Conservation (phyloP, 345 rosid species). For the Brassica carinata region DNA sequence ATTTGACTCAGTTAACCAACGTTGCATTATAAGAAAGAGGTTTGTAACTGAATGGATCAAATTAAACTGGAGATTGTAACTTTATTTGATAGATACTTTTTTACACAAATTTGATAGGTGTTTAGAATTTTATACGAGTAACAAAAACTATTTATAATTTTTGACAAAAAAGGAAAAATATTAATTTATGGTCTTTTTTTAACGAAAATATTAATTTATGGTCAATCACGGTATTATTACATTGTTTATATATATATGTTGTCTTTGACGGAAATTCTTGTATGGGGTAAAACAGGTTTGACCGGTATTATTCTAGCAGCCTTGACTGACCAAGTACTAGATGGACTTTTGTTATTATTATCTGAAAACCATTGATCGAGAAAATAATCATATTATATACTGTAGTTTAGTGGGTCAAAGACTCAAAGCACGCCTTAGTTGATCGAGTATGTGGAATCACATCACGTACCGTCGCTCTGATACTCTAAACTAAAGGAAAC, state of each 20-base stretch:
- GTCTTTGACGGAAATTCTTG: constrained; percentile 33
- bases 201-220: neutral
- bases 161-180: neutral
- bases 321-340: constrained; percentile 30
- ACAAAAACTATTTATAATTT: neutral
- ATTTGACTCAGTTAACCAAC: neutral
- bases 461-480: neutral
- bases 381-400: neutral
- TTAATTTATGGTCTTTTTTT: neutral
- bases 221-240: constrained; percentile 4
- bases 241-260: neutral
- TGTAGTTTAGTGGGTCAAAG: neutral
- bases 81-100: neutral
- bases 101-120: neutral
- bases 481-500: neutral
- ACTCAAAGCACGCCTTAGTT: neutral
- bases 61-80: neutral
- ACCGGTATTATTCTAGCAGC: constrained; percentile 37
- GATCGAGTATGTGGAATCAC: neutral
- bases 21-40: neutral
- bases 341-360: neutral
- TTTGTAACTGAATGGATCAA: neutral
- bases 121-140: neutral
- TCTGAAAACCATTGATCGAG: neutral
- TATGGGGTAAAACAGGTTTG: constrained; percentile 29